A percentile compares a stretch with the other conserved stretches of the same genome.
Conservation (phyloP, 495 filamentous ascomycete genomes). For the Podospora pseudoanserina region DNA sequence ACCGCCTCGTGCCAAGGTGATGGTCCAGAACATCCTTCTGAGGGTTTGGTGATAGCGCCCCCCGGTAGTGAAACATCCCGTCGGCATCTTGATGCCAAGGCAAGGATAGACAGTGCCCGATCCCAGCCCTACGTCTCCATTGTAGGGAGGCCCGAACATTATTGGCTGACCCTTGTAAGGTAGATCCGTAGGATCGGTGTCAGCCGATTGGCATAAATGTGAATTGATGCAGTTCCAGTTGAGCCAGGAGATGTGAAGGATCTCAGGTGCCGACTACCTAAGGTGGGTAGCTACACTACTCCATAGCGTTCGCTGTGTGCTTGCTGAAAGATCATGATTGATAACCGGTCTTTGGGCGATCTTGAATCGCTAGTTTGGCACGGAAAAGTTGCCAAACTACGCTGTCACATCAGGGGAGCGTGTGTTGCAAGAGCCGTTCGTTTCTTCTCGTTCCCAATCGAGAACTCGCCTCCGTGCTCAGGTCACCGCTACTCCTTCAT, state of each 20-base stretch:
- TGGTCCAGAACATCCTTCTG: neutral
- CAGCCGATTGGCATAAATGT: neutral
- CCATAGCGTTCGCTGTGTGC: too few species aligned
- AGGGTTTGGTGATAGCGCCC: neutral
- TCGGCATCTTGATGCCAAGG: neutral
- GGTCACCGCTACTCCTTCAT: too few species aligned
- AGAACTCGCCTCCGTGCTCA: too few species aligned
- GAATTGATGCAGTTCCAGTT: neutral
- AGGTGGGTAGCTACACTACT: neutral
- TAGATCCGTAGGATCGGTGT: neutral
- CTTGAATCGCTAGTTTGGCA: too few species aligned
- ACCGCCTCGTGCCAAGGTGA: constrained; percentile 7
- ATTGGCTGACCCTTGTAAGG: neutral
- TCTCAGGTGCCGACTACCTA: neutral
- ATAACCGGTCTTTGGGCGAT: too few species aligned
- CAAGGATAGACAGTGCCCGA: neutral
- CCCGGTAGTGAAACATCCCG: neutral
- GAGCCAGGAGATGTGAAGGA: too few species aligned
- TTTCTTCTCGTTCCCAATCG: too few species aligned
- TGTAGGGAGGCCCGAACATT: neutral
- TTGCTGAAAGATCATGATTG: too few species aligned
- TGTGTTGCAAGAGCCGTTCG: too few species aligned
- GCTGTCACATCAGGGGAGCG: too few species aligned
- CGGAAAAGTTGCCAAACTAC: too few species aligned
- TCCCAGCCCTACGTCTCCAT: neutral